Base-by-base conservation (phyloP, 1,284 basidiomycete species). In the Leccinum variabile region DNA sequence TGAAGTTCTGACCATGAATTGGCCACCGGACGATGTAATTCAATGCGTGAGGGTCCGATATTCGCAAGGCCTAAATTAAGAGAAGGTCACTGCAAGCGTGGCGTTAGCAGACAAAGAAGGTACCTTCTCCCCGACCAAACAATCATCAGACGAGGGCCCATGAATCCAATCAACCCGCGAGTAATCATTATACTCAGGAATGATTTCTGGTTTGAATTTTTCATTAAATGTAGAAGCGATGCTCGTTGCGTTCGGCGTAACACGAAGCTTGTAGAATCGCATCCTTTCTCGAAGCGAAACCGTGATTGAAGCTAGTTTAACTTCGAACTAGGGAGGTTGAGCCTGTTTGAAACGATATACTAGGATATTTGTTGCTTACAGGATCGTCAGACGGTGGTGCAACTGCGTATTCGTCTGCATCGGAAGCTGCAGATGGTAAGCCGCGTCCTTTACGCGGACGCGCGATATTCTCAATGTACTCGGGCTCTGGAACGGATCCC, bases 201-300 rank as follows among this genome's bases (percentile, higher is more conserved):
- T 90, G n/a, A 84, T 83, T 72, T 95, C 91, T 5, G 92, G 89
- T 70, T 85, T 84, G 73, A 90, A 88, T 64, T 87, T 84, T 62
- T 85, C 87, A 67, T 91, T 92, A 72, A 93, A 94, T 5, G 87
- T 86, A 2, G 86, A 84, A 0, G 89, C 88, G 57, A 92, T 90
- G 46, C 82, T 83, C 18, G 82, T 83, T 8, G 89, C 88, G 67
- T 92, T 90, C 10, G 88, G 86, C 1, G 90, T 89, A 2, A 92
- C 89, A 1, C 88, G 84, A 54, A 95, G 80, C 75, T 95, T 94
- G 77, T 94, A 93, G 70, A 91, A 90, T n/a, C 89, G 83, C 90
- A 97, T 94, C 60, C 92, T 80, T 61, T 92, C 89, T 22, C 90
- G 85, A 41, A 96, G 80, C 16, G 92, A 94, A 28, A 85, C 79